phyloP scores from a whole-genome alignment of 352 stramenopile genomes.

The Globisporangium barbulae region DNA sequence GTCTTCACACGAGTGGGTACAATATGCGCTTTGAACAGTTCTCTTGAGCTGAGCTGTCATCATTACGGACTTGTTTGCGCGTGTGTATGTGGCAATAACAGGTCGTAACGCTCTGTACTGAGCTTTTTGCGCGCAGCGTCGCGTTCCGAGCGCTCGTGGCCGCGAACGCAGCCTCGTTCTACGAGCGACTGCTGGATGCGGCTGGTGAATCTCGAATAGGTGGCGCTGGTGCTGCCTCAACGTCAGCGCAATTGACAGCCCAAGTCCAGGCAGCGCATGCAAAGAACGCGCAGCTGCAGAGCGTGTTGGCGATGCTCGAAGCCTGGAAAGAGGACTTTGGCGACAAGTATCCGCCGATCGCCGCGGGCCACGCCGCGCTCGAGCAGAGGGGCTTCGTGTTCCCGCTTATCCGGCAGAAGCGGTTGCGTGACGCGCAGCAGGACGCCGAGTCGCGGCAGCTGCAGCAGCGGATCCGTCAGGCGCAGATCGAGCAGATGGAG shows the following conservation, averaged over 20 bases:
- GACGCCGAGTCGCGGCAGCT: conserved; percentile 21
- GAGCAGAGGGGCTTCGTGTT: conserved; percentile 54
- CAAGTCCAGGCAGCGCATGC: background rate
- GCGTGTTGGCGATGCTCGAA: conserved; percentile 53
- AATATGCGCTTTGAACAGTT: background rate
- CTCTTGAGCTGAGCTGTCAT: background rate
- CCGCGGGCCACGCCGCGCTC: conserved; percentile 46
- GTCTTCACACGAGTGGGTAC: conserved; percentile 20
- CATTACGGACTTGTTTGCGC: background rate
- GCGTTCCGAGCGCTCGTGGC: conserved; percentile 47
- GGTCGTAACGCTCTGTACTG: conserved; percentile 32
- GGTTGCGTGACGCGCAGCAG: conserved; percentile 21
- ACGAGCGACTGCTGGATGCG: conserved; percentile 38
- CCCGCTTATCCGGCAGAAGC: conserved; percentile 20
- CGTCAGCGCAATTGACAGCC: conserved; percentile 12
- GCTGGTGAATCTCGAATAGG: conserved; percentile 26
- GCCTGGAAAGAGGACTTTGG: conserved; percentile 62
- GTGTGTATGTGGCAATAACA: conserved; percentile 3
- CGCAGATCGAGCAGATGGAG: conserved; percentile 34
- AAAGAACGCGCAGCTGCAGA: conserved; percentile 8
- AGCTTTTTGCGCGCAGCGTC: conserved; percentile 59
- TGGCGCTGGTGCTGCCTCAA: background rate
- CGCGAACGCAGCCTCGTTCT: conserved; percentile 39
- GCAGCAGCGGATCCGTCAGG: conserved; percentile 13
- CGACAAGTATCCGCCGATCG: conserved; percentile 45